Evolutionary conservation across 2,329 filamentous ascomycete genomes (phyloP), one percentile per base, ranked within the genome.

Genomic region (Fusarium nematophilum): DNA sequence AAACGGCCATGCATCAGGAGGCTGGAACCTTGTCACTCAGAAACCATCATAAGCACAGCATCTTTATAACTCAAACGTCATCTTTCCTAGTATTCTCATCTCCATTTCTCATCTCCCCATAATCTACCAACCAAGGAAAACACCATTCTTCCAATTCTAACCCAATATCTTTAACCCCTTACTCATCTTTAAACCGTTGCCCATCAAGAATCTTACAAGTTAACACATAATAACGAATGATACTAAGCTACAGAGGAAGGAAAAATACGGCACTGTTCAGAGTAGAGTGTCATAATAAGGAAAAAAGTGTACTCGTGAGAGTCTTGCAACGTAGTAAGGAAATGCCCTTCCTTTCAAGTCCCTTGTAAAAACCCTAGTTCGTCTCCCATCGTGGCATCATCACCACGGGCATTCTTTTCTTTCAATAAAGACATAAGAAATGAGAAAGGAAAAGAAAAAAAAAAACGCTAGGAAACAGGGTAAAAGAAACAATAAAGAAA

Each of bases 171-270:
- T 30, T 52, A 18, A 47, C 31, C 21, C 14, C 21, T 25, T 9
- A 27, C 21, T 6, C 21, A 21, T 21, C 21, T 21, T 21, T n/a
- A n/a, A n/a, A n/a, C n/a, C n/a, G n/a, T n/a, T n/a, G n/a, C n/a
- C n/a, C n/a, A n/a, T 36, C 25, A 46, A 51, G 55, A 59, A n/a
- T n/a, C n/a, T n/a, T n/a, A n/a, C n/a, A n/a, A n/a, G n/a, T n/a
- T n/a, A n/a, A 58, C 44, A 63, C 60, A 64, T 30, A 29, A 45
- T n/a, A 61, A 61, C 26, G 49, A 63, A 63, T 50, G 48, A 39
- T 51, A 53, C 33, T 29, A 55, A 59, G 15, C 43, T 33, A 46
- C 34, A 48, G n/a, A 27, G 30, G 30, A 18, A 37, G n/a, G 14
- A 14, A 37, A 26, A 45, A 37, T 31, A 47, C 15, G 11, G 29